Conservation (phyloP, 2,329 filamentous ascomycete genomes). For the Colletotrichum australisinense region DNA sequence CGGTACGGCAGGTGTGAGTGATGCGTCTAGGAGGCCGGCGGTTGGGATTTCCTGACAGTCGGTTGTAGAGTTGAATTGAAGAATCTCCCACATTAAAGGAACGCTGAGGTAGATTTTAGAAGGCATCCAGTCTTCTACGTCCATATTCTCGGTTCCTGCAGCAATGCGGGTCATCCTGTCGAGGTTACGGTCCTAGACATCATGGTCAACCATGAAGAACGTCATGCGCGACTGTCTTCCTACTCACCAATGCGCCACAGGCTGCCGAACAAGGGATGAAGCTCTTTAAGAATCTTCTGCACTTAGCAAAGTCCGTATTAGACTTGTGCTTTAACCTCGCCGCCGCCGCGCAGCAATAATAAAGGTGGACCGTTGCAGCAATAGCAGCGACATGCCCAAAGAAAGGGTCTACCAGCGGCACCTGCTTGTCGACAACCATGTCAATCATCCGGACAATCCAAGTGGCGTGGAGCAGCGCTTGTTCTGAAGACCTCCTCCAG, state of each 20-base stretch:
- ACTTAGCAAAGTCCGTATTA: conserved; percentile 63
- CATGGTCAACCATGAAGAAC: neutral
- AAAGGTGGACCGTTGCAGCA: conserved; percentile 64
- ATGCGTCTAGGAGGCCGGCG: conserved; percentile 54
- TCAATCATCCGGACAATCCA: conserved; percentile 67
- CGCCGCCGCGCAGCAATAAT: conserved; percentile 63
- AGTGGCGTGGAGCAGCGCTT: conserved; percentile 62
- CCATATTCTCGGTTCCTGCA: conserved; percentile 58
- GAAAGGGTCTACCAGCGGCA: conserved; percentile 62
- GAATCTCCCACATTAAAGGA: conserved; percentile 63
- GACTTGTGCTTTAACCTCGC: conserved; percentile 61
- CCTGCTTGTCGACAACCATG: conserved; percentile 62
- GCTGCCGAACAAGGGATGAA: conserved; percentile 60
- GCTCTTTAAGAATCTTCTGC: conserved; percentile 58
- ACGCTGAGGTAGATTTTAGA: conserved; percentile 64
- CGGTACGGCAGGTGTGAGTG: conserved; percentile 47
- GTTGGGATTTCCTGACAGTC: conserved; percentile 49
- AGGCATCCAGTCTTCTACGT: conserved; percentile 63
- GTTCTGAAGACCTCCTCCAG: conserved; percentile 62
- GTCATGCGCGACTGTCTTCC: neutral
- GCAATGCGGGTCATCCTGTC: conserved; percentile 62
- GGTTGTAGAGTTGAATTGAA: conserved; percentile 58
- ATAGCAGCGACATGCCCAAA: conserved; percentile 63
- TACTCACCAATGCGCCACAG: conserved; percentile 56
- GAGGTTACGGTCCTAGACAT: conserved; percentile 56